Base-by-base conservation (phyloP, 2,329 filamentous ascomycete species). In the Ophiobolus disseminans region DNA sequence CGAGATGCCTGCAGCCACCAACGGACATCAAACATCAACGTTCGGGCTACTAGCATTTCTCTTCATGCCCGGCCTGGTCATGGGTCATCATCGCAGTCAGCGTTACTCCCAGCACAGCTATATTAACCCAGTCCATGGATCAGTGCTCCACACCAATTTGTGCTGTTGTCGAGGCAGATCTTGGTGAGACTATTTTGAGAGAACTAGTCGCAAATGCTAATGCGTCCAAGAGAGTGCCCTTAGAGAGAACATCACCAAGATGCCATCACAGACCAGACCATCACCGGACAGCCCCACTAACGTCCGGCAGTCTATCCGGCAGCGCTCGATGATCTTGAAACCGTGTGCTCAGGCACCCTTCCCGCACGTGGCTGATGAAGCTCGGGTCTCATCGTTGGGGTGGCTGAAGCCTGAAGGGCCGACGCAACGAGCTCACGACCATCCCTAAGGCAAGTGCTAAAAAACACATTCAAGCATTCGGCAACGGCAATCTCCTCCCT, bases 381-480 rank as follows among this genome's bases (percentile, higher is more conserved):
- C 48, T 48, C 22, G 34, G 31, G 37, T 44, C 31, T 28, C 31
- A 39, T 39, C 28, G 30, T 34, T 31, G 40, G 20, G 26, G 47
- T 57, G 54, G 47, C 47, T 54, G 47, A 51, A 47, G 16, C 22
- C 40, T n/a, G n/a, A n/a, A n/a, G n/a, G n/a, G n/a, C n/a, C n/a
- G n/a, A n/a, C n/a, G n/a, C n/a, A n/a, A n/a, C n/a, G n/a, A n/a
- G n/a, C n/a, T n/a, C n/a, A n/a, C n/a, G n/a, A n/a, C n/a, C n/a
- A n/a, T n/a, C n/a, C n/a, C n/a, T n/a, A n/a, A n/a, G n/a, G n/a
- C n/a, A n/a, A n/a, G n/a, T n/a, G n/a, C n/a, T n/a, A n/a, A n/a
- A n/a, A n/a, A n/a, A n/a, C n/a, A n/a, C n/a, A n/a, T n/a, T n/a
- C n/a, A n/a, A n/a, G n/a, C n/a, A n/a, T n/a, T n/a, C n/a, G n/a